Evolutionary conservation across 2,329 filamentous ascomycete genomes (phyloP).

Genomic region (Ophiostoma himal-ulmi): DNA sequence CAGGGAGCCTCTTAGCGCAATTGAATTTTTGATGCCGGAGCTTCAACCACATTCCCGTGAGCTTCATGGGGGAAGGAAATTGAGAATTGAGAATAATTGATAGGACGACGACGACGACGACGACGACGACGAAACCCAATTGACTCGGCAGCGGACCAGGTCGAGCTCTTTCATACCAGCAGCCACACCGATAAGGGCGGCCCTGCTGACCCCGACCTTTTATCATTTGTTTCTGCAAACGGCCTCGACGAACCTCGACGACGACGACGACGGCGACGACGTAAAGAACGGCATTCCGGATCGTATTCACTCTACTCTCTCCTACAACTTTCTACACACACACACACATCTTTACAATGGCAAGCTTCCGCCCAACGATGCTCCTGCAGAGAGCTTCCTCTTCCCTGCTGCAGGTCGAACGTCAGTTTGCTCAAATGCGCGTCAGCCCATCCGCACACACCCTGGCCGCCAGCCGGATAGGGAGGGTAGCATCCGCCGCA

Average conservation of each 20-base stretch:
- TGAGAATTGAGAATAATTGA: not conserved
- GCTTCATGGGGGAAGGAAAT: slow-evolving; percentile 5
- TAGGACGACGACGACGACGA: slow-evolving; percentile 3
- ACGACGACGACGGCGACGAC: not conserved
- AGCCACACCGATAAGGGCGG: not conserved
- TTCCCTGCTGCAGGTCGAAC: slow-evolving; percentile 23
- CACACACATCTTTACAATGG: slow-evolving; percentile 16
- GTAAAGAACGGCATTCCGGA: not conserved
- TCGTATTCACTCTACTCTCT: not conserved
- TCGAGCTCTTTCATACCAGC: not conserved
- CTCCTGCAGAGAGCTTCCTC: slow-evolving; percentile 15
- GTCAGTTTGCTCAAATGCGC: slow-evolving; percentile 22
- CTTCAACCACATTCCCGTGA: slow-evolving; percentile 6
- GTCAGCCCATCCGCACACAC: slow-evolving; percentile 17
- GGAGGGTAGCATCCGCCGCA: not conserved
- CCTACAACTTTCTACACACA: not conserved
- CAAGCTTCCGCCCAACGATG: slow-evolving; percentile 23
- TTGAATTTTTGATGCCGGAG: slow-evolving; percentile 23
- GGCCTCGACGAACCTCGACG: not conserved
- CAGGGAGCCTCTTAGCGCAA: slow-evolving; percentile 13
- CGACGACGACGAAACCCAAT: not conserved
- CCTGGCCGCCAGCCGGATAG: slow-evolving; percentile 5
- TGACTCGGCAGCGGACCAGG: slow-evolving; percentile 1
- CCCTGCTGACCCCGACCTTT: not conserved
- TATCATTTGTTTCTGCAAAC: not conserved